Evolutionary conservation across 78 protist species (phyloP).

Genomic region (Guillardia theta): DNA sequence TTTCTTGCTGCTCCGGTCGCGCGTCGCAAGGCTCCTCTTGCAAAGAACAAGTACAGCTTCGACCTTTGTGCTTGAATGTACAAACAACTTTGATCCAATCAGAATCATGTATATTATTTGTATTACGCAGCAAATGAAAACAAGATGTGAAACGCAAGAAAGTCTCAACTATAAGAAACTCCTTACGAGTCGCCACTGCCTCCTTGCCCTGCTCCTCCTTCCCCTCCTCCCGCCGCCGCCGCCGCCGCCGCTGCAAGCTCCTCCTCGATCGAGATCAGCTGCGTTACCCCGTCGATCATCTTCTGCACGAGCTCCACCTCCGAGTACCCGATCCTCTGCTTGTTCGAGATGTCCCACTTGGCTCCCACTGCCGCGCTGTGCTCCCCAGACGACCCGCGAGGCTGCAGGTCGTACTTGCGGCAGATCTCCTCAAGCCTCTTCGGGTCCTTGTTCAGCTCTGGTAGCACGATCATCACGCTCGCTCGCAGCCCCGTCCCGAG

Average conservation of each 20-base stretch:
- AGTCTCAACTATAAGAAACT: too few relatives aligned
- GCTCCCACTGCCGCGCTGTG: background rate
- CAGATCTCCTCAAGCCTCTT: background rate
- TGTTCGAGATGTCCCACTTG: background rate
- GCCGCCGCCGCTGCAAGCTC: background rate
- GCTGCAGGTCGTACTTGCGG: background rate
- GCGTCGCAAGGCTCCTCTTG: too few relatives aligned
- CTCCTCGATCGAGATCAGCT: background rate
- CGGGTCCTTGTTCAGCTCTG: background rate
- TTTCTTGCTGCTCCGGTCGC: too few relatives aligned
- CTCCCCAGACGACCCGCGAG: background rate
- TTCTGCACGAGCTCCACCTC: conserved; percentile 5
- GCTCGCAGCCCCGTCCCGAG: conserved; percentile 43
- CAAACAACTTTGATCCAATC: too few relatives aligned
- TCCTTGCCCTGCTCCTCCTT: too few relatives aligned
- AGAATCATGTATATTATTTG: too few relatives aligned
- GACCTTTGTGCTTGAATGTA: too few relatives aligned
- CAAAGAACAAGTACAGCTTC: too few relatives aligned
- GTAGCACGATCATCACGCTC: background rate
- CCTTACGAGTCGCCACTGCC: too few relatives aligned
- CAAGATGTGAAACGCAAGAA: too few relatives aligned
- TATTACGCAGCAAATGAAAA: too few relatives aligned
- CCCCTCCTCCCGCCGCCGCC: too few relatives aligned
- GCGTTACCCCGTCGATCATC: background rate
- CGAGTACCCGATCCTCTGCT: background rate